These are phyloP conservation scores for Gymnopus androsaceus DNA, from an alignment of 1,284 basidiomycete genomes.

Conservation along the genomic window DNA sequence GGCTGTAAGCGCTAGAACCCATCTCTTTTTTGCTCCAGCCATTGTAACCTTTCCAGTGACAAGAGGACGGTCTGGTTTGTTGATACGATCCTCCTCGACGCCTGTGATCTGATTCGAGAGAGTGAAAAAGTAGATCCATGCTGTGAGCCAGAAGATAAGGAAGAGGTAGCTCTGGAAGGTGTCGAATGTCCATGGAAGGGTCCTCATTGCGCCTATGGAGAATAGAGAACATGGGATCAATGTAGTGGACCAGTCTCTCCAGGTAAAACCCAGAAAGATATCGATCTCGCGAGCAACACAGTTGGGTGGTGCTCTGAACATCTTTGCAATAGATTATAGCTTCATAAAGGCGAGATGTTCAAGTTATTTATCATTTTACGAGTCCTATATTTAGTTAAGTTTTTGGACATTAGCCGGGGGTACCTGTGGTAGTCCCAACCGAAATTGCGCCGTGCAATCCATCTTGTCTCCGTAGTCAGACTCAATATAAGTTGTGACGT, in stretches of 20 bases:
- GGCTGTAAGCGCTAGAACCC: slow-evolving; percentile 9
- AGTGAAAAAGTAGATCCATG: neutral
- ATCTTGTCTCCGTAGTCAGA: too few species aligned
- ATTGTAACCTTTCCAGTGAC: slow-evolving; percentile 22
- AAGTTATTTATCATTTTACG: too few species aligned
- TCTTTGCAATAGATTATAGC: too few species aligned
- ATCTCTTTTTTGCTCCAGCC: slow-evolving; percentile 22
- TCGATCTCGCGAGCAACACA: too few species aligned
- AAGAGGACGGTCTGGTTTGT: slow-evolving; percentile 28
- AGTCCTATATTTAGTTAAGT: too few species aligned
- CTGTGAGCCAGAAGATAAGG: neutral
- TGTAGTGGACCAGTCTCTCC: neutral
- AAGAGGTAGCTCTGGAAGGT: neutral
- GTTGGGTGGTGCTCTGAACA: too few species aligned
- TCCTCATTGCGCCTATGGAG: neutral
- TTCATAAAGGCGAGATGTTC: too few species aligned
- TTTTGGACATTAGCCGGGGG: too few species aligned
- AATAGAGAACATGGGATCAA: neutral
- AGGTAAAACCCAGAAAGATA: neutral
- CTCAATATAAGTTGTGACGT: too few species aligned
- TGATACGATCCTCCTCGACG: slow-evolving; percentile 27
- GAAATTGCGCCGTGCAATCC: too few species aligned
- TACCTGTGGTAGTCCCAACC: too few species aligned
- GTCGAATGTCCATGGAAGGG: neutral
- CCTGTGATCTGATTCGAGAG: slow-evolving; percentile 21